Conservation (phyloP, 179 eudicot genomes). For the Pouteria campechiana region DNA sequence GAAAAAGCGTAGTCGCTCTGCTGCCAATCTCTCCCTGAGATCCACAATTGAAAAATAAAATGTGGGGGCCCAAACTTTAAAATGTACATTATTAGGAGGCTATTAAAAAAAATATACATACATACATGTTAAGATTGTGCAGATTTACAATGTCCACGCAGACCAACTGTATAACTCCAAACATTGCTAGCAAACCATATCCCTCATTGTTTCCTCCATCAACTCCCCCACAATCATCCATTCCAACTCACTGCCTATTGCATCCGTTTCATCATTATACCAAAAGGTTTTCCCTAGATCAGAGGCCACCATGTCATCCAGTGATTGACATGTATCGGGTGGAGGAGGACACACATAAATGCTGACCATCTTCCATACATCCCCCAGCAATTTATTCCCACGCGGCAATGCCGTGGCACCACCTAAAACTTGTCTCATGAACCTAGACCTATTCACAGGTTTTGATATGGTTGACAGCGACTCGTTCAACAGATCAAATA, state of each 20-base stretch:
- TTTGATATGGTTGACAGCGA: conserved; percentile 46
- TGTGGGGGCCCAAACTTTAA: no score
- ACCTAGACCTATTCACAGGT: conserved; percentile 32
- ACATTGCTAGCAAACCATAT: no score
- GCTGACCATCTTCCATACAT: conserved; percentile 48
- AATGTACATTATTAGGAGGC: no score
- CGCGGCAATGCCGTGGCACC: conserved; percentile 18
- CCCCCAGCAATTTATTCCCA: conserved; percentile 52
- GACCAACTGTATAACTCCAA: no score
- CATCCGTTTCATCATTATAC: conserved; percentile 52
- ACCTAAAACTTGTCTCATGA: conserved; percentile 30
- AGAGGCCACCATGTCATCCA: conserved; percentile 49
- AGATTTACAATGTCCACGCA: no score
- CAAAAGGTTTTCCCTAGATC: conserved; percentile 48
- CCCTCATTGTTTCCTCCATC: conserved; percentile 53
- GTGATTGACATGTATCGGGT: conserved; percentile 26
- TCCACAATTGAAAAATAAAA: no score
- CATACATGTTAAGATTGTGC: no score
- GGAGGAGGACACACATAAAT: conserved; percentile 32
- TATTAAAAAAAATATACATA: no score
- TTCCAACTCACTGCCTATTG: conserved; percentile 56
- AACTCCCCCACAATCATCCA: conserved; percentile 36
- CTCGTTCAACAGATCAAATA: conserved; percentile 69
- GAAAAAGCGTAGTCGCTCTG: no score
- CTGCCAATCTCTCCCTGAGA: no score